Evolutionary conservation across 2,329 filamentous ascomycete genomes (phyloP).

Genomic region (Aspergillus uvarum): DNA sequence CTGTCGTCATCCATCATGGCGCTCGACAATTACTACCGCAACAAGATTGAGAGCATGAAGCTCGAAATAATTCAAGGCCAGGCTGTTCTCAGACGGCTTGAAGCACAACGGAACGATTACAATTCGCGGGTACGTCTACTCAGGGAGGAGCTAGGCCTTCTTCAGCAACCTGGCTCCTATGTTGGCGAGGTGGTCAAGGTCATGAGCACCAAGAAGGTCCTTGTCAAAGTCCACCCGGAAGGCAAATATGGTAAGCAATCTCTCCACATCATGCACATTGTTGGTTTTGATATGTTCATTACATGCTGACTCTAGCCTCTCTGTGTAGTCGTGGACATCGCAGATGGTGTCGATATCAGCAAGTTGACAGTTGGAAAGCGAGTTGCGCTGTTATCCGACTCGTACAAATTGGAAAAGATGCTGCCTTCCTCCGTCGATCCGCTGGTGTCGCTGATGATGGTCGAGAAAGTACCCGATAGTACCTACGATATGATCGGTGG

Average conservation of each 20-base stretch:
- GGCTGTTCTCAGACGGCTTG: constrained; percentile 87
- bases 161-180: constrained; percentile 97
- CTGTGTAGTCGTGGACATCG: constrained; percentile 81
- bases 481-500: constrained; percentile 99
- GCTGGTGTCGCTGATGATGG: constrained; percentile 99
- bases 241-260: constrained; percentile 79
- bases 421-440: constrained; percentile 97
- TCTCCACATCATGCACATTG: neutral
- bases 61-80: constrained; percentile 99
- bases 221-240: constrained; percentile 98
- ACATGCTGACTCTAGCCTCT: constrained; percentile 10
- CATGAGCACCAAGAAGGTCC: constrained; percentile 98
- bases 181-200: constrained; percentile 99
- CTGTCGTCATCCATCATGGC: constrained; percentile 68
- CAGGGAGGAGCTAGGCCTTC: constrained; percentile 88
- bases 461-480: constrained; percentile 98
- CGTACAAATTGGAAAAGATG: constrained; percentile 98
- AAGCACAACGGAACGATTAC: constrained; percentile 98
- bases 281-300: neutral
- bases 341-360: constrained; percentile 87
- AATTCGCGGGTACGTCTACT: constrained; percentile 95
- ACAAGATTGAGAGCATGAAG: constrained; percentile 99
- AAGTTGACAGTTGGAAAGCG: constrained; percentile 98
- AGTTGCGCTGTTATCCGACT: constrained; percentile 92
- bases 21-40: constrained; percentile 98